Evolutionary conservation across 176 grass and related monocot genomes (phyloP).

Genomic region (Oryza australiensis): DNA sequence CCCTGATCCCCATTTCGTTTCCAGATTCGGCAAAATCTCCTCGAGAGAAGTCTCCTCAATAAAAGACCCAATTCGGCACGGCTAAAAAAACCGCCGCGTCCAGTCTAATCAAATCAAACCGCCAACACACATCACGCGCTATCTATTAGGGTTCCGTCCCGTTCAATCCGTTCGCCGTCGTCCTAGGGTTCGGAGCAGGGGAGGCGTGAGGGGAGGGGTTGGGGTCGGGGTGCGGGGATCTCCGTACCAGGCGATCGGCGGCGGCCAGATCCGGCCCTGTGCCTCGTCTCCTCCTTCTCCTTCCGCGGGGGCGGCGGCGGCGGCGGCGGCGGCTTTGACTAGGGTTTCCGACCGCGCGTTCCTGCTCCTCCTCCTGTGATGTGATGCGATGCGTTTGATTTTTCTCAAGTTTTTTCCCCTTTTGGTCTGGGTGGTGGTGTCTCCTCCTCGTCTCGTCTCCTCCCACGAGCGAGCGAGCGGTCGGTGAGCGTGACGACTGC

Average conservation of each 20-base stretch:
- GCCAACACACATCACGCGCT: not conserved
- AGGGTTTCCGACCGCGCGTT: conserved; percentile 26
- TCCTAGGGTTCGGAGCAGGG: conserved; percentile 31
- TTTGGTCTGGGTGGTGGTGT: not conserved
- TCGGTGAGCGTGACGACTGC: conserved; percentile 22
- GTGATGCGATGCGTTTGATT: not conserved
- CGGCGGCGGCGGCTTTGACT: conserved; percentile 39
- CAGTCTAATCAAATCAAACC: not conserved
- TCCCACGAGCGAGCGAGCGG: conserved; percentile 33
- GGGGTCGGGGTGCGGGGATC: conserved; percentile 27
- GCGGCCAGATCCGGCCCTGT: conserved; percentile 48
- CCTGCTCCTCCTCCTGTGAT: not conserved
- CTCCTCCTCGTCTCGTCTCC: not conserved
- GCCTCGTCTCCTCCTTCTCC: not conserved
- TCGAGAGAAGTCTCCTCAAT: not conserved
- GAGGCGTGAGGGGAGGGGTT: not conserved
- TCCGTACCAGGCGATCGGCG: conserved; percentile 65
- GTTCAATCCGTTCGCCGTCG: conserved; percentile 26
- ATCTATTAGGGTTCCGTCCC: conserved; percentile 28
- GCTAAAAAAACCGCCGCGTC: not conserved
- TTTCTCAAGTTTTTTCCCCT: not conserved
- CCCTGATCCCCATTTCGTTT: conserved; percentile 47
- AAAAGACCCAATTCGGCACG: conserved; percentile 35
- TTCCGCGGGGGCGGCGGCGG: not conserved
- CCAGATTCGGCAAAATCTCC: conserved; percentile 19